Base-by-base conservation (phyloP, 2,329 filamentous ascomycete genomes). In the Colletotrichum falcatum region DNA sequence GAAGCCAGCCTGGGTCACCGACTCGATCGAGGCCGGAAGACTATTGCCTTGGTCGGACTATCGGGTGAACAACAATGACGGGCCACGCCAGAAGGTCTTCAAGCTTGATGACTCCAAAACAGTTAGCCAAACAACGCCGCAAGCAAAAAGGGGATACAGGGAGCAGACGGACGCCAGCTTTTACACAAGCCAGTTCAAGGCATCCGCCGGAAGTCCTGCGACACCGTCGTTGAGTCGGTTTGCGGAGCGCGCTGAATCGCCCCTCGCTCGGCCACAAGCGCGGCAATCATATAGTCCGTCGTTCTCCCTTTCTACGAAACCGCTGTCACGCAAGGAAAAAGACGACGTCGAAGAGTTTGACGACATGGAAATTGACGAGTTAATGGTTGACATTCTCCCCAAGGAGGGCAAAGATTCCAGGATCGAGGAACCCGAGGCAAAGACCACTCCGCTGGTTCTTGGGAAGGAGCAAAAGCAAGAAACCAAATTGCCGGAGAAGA, bases 1-100 rank as follows among this genome's bases (percentile, higher is more conserved):
- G 61, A 97, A 96, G 80, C 96, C 96, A 0, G 91, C 94, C 26
- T 99, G 96, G 96, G 89, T 99, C 3, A 91, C 94, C 18, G 95
- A 99, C 75, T 98, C 95, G 72, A 89, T 98, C 55, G 86, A 89
- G 67, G 93, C 93, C 8, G 94, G 94, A 7, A 92, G 89, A 76
- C 81, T 98, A 54, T 84, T 98, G 35, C 92, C 95, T 0, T 99
- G 97, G 96, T 87, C 92, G 71, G 85, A 90, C 16, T 99, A 96
- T 77, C 89, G 94, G 37, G 90, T 98, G 0, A 83, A 98, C 5
- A 93, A 96, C 74, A 58, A 71, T 33, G 94, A 97, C 79, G 94
- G 94, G 0, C 89, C 91, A 0, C 89, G 90, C 12, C 96, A 99
- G 80, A 94, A 93, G 75, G 87, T 95, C 1, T 83, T 99, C 59